Base-by-base conservation (phyloP, 139 green algal genomes). In the Picochlorum sp. region DNA sequence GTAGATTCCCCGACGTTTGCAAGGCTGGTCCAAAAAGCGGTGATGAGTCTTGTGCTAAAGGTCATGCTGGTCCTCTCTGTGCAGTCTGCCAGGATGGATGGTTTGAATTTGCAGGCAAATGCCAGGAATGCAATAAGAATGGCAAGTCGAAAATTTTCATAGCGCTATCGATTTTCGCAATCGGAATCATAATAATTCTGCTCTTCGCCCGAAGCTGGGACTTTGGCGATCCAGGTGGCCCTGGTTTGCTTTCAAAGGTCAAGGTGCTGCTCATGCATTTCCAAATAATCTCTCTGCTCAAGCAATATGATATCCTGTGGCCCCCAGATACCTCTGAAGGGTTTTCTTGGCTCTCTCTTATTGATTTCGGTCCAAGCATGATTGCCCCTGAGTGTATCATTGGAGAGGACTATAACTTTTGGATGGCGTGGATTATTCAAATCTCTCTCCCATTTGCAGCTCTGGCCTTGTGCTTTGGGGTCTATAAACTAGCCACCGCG, bases 241-340 rank as follows among this genome's bases (percentile, higher is more conserved):
- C 71, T 16, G 74, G 74, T 37, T 51, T 64, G 49, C 61, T 79
- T 59, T 70, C 65, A 68, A 80, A 80, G 60, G 10, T 79, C 58
- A 81, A 81, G 38, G 75, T 80, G 34, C 26, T 80, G 18, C 56
- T 74, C 6, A 62, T 65, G 5, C 74, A 81, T 61, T 71, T 81
- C 50, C 75, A 82, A 66, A 46, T 82, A 16, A 20, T 82, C 32
- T 68, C 75, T 4, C 64, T 82, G 49, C 57, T 82, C 26, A 66
- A 64, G 4, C 56, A 69, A 13, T 82, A 80, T 41, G 75, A 82
- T 21, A 57, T 82, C 6, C 7, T 59, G 30, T 82, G 75, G 75
- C 75, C 75, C 4, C 16, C 14, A 4, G 28, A 61, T 20, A 82
- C 71, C 5, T 46, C 26, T 15, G 18, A 32, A 5, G 57, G 52